phyloP scores from a whole-genome alignment of 2,329 filamentous ascomycete species.

The Xylariaceae sp. region DNA sequence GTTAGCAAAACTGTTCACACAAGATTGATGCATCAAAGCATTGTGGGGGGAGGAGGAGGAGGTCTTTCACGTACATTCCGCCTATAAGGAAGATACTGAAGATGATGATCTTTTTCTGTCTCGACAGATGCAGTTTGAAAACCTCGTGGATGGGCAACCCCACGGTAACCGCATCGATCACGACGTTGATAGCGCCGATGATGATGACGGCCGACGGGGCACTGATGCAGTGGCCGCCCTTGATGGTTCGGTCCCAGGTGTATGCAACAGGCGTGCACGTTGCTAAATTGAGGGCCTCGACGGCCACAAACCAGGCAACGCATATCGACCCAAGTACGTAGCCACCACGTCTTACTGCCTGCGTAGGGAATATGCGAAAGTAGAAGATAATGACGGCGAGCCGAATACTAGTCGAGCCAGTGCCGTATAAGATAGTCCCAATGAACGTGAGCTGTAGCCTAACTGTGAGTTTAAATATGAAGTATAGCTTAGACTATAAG shows the following conservation, averaged over 20 bases:
- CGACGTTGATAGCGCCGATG: constrained; percentile 14
- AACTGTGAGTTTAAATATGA: background rate
- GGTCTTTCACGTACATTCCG: constrained; percentile 25
- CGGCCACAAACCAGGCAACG: constrained; percentile 39
- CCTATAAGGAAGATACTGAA: constrained; percentile 24
- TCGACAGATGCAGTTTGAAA: constrained; percentile 18
- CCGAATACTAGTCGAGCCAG: constrained; percentile 18
- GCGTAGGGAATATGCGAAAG: constrained; percentile 24
- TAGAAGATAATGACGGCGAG: constrained; percentile 27
- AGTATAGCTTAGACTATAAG: background rate
- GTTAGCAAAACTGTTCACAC: too few species aligned
- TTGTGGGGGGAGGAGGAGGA: background rate
- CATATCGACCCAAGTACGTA: constrained; percentile 13
- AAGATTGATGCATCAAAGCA: background rate
- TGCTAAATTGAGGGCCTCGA: constrained; percentile 44
- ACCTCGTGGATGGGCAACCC: constrained; percentile 23
- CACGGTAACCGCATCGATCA: constrained; percentile 20
- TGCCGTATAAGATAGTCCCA: constrained; percentile 23
- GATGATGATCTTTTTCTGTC: constrained; percentile 10
- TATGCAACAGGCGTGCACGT: constrained; percentile 24
- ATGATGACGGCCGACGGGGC: constrained; percentile 8
- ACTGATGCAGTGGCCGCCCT: constrained; percentile 17
- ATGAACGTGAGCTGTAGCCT: constrained; percentile 15
- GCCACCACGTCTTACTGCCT: constrained; percentile 14
- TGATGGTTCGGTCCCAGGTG: constrained; percentile 18